Conservation (phyloP, 2,329 filamentous ascomycete species). For the Pochonia chlamydosporia region DNA sequence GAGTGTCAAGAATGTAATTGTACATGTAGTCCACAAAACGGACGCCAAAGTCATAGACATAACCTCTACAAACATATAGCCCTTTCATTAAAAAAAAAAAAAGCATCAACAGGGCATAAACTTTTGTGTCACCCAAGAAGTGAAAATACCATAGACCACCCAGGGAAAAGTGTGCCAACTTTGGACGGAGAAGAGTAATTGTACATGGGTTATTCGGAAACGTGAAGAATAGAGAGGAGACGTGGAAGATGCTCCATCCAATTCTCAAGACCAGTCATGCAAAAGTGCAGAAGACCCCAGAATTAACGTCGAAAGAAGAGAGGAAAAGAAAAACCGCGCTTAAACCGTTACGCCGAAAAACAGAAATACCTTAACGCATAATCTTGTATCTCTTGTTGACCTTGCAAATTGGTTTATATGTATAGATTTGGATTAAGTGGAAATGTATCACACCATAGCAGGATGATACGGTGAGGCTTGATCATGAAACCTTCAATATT, state of each 20-base stretch:
- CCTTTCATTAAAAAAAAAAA: background rate
- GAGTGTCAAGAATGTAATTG: slow-evolving; percentile 5
- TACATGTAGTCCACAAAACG: slow-evolving; percentile 1
- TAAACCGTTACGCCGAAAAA: slow-evolving; percentile 6
- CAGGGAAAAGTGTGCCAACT: background rate
- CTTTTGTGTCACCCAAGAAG: background rate
- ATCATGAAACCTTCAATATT: slow-evolving; percentile 1
- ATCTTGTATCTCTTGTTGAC: background rate
- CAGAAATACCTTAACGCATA: background rate
- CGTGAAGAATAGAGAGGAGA: slow-evolving; percentile 1
- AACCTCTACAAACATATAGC: background rate
- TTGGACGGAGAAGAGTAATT: slow-evolving; percentile 23
- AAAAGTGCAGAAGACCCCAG: no score
- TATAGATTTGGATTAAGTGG: background rate
- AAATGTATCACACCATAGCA: background rate
- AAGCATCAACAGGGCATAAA: background rate
- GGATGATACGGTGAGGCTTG: background rate
- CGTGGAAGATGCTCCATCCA: background rate
- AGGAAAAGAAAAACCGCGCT: slow-evolving; percentile 8
- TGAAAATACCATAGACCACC: background rate
- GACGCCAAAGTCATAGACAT: background rate
- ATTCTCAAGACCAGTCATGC: no score
- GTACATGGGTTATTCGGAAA: slow-evolving; percentile 24
- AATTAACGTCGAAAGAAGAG: no score
- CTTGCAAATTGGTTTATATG: background rate